phyloP scores from a whole-genome alignment of 495 filamentous ascomycete genomes.

The Aspergillus baeticus region DNA sequence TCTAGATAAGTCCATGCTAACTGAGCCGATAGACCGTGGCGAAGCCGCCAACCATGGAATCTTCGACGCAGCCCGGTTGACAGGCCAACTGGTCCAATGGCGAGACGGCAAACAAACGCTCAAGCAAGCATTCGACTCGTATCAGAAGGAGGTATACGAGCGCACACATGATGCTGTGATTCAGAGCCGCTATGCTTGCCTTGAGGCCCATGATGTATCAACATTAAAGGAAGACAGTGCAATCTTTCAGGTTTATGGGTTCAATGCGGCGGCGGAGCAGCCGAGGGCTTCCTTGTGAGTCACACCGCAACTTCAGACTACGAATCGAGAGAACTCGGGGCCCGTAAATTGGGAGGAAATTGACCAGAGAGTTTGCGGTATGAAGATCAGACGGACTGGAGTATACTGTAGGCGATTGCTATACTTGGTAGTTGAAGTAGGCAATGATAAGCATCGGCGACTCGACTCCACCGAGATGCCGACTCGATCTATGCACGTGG shows the following conservation, averaged over 20 bases:
- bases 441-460: too few relatives aligned
- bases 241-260: slow-evolving; percentile 1
- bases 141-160: not conserved
- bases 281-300: not conserved
- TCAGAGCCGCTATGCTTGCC: not conserved
- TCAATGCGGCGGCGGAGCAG: slow-evolving; percentile 1
- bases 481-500: not conserved
- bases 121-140: not conserved
- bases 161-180: not conserved
- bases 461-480: not conserved
- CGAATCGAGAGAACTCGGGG: not conserved
- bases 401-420: too few relatives aligned
- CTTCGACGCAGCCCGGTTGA: not conserved
- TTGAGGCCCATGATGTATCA: not conserved
- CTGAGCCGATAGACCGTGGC: not conserved
- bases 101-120: not conserved
- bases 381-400: too few relatives aligned
- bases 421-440: not conserved
- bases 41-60: slow-evolving; percentile 1
- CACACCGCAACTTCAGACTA: too few relatives aligned
- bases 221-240: not conserved
- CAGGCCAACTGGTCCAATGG: not conserved
- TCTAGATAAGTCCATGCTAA: too few relatives aligned
- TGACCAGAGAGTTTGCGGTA: too few relatives aligned
- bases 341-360: too few relatives aligned